phyloP scores from a whole-genome alignment of 176 grass and related monocot species.

The Ensete ventricosum region DNA sequence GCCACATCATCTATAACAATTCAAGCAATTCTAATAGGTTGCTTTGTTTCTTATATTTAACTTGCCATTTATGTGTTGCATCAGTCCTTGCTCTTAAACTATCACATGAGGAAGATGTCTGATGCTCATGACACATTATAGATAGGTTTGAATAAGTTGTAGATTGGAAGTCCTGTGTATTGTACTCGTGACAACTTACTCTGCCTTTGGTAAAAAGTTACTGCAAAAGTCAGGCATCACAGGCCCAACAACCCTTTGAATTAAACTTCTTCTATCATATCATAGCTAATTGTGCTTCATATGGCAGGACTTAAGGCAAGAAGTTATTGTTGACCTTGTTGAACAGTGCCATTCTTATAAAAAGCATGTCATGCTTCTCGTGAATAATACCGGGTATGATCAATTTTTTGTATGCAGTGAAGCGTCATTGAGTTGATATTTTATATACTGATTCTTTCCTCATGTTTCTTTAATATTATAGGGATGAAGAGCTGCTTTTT shows the following conservation, averaged over 20 bases:
- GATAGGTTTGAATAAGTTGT: background rate
- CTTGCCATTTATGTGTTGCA: background rate
- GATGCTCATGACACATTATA: background rate
- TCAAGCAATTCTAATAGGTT: too few relatives aligned
- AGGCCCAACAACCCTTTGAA: background rate
- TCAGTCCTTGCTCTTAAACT: background rate
- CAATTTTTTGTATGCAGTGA: background rate
- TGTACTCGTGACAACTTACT: background rate
- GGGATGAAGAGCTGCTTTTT: slow-evolving; percentile 80
- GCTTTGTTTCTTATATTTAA: too few relatives aligned
- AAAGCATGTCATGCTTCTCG: slow-evolving; percentile 66
- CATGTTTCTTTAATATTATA: slow-evolving; percentile 28
- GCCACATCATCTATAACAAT: too few relatives aligned
- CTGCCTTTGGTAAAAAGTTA: background rate
- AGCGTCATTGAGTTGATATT: background rate
- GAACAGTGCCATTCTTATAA: slow-evolving; percentile 83
- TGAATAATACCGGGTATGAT: slow-evolving; percentile 70
- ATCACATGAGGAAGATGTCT: background rate
- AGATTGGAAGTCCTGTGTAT: background rate
- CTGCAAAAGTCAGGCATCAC: background rate
- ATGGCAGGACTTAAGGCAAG: slow-evolving; percentile 72
- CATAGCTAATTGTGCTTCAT: slow-evolving; percentile 20
- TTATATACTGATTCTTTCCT: background rate
- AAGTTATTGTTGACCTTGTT: slow-evolving; percentile 86
- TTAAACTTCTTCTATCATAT: slow-evolving; percentile 4